These are phyloP conservation scores for Yarrowia bubula DNA, from an alignment of 805 yeast species.

Conservation along the genomic window DNA sequence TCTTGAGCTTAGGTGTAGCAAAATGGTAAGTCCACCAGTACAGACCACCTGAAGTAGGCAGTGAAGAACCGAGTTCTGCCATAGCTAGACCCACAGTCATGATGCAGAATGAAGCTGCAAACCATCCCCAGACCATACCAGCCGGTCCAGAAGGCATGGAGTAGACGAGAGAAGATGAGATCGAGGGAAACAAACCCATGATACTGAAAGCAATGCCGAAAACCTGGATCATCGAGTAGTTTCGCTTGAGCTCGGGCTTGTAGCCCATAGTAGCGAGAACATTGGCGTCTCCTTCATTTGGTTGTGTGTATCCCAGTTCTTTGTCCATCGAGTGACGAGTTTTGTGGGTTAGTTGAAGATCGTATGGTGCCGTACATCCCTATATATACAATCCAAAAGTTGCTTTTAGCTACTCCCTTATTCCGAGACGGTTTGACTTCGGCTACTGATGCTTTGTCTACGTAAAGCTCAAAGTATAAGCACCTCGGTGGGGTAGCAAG, in stretches of 20 bases:
- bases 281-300: background rate
- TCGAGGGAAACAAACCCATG: slow-evolving; percentile 63
- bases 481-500: too few species aligned
- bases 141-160: slow-evolving; percentile 66
- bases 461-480: too few species aligned
- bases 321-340: background rate
- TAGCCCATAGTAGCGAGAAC: slow-evolving; percentile 47
- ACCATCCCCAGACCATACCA: slow-evolving; percentile 73
- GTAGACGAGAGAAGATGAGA: slow-evolving; percentile 53
- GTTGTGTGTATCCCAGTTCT: background rate
- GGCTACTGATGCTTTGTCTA: too few species aligned
- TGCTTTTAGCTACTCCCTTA: too few species aligned
- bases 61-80: slow-evolving; percentile 64
- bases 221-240: slow-evolving; percentile 59
- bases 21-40: slow-evolving; percentile 67
- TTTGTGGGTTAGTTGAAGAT: too few species aligned
- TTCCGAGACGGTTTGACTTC: too few species aligned
- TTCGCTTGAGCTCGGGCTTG: slow-evolving; percentile 63
- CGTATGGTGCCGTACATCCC: too few species aligned
- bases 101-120: slow-evolving; percentile 54
- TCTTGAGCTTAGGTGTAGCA: slow-evolving; percentile 55
- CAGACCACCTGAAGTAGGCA: slow-evolving; percentile 75
- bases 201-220: slow-evolving; percentile 71
- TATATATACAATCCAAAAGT: too few species aligned
- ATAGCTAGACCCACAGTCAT: slow-evolving; percentile 59